phyloP scores from a whole-genome alignment of 495 filamentous ascomycete genomes.

The Recurvomyces mirabilis region DNA sequence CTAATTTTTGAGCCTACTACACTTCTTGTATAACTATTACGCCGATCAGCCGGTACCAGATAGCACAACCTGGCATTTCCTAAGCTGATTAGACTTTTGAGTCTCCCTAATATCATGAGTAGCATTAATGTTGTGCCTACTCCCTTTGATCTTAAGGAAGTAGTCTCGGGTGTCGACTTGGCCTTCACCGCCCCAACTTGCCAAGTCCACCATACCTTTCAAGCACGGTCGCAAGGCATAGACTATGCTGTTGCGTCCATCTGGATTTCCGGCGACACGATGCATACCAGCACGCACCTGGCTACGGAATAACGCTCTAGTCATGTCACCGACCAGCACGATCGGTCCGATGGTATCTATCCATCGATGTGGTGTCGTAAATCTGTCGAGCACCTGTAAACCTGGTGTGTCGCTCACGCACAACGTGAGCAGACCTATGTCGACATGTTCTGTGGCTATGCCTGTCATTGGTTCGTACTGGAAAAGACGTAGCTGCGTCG shows the following conservation, averaged over 20 bases:
- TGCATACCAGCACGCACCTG: slow-evolving; percentile 13
- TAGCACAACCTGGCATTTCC: too few relatives aligned
- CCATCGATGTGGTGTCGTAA: slow-evolving; percentile 1
- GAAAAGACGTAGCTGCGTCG: slow-evolving; percentile 11
- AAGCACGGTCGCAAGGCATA: slow-evolving; percentile 12
- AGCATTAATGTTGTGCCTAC: slow-evolving; percentile 15
- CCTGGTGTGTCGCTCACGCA: slow-evolving; percentile 11
- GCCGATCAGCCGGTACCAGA: too few relatives aligned
- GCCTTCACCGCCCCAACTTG: slow-evolving; percentile 12
- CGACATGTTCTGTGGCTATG: slow-evolving; percentile 11
- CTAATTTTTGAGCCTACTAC: too few relatives aligned
- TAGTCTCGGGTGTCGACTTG: slow-evolving; percentile 7
- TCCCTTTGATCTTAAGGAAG: slow-evolving; percentile 5
- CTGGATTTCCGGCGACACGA: slow-evolving; percentile 9
- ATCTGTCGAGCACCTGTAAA: slow-evolving; percentile 10
- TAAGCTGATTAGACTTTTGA: too few relatives aligned
- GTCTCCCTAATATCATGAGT: slow-evolving; percentile 6
- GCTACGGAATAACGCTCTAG: slow-evolving; percentile 3
- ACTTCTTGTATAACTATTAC: too few relatives aligned
- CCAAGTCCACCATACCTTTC: slow-evolving; percentile 3
- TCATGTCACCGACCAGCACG: slow-evolving; percentile 10
- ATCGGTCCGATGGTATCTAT: slow-evolving; percentile 9
- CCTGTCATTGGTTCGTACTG: slow-evolving; percentile 10
- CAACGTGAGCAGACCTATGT: slow-evolving; percentile 16
- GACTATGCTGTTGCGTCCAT: slow-evolving; percentile 11